Evolutionary conservation across 352 stramenopile genomes (phyloP), one percentile per base, ranked within the genome.

Genomic region (Hyaloperonospora arabidopsidis): DNA sequence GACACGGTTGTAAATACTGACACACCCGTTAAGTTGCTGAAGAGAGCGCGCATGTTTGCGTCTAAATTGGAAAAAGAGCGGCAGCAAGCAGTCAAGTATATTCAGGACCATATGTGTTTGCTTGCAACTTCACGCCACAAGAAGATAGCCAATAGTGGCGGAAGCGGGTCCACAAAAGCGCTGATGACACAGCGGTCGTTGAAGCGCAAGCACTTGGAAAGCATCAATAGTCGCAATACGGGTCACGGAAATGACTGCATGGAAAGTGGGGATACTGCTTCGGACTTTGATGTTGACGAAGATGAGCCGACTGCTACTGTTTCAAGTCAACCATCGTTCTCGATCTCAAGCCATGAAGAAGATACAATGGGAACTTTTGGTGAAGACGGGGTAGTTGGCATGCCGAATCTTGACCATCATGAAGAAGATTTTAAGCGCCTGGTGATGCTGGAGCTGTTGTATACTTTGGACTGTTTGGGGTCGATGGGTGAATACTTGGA

Each of bases 401-500:
- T 69, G 65, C 60, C 65, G 21, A 67, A 53, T 49, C 49, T 67
- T 11, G 65, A 75, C 15, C 74, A 65, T 15, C 80, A 90, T 38
- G 83, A 93, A 67, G 79, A 93, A 59, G 77, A 85, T 41, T 66
- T 88, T 8, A 87, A 89, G 51, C 69, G 74, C 1, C 65, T 93
- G 10, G 77, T 91, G 48, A 76, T 93, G 67, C 67, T 94, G 15
- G 84, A 94, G 54, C 56, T 94, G 11, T 48, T 92, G 23, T 87
- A 92, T 49, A 89, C 80, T 0, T 57, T 94, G 39, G 81, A 94
- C 46, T 92, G 84, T 55, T 72, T 94, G 25, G 84, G 81, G 2
- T 83, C 80, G 5, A 86, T 92, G 68, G 84, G 84, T 6, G 84
- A 94, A 43, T 92, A 94, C 38, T 62, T 89, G 52, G 84, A 94